Conservation (phyloP, 352 stramenopile species). For the Phytopythium mirpurense region DNA sequence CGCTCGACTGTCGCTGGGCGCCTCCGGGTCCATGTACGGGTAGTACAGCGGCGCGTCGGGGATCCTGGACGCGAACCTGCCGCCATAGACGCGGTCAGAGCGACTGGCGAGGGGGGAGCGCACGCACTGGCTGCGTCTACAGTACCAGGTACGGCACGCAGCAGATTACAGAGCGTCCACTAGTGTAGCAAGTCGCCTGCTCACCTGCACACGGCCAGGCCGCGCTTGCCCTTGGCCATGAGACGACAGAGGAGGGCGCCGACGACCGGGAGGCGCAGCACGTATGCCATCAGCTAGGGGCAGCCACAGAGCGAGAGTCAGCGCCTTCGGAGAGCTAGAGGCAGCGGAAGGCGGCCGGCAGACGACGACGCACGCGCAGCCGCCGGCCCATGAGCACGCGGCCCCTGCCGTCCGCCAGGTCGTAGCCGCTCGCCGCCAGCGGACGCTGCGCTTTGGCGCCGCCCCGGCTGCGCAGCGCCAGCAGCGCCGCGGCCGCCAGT, state of each 20-base stretch:
- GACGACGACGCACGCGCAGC: slow-evolving; percentile 1
- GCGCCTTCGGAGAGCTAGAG: not conserved
- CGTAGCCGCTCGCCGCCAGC: not conserved
- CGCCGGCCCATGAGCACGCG: slow-evolving; percentile 2
- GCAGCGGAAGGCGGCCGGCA: not conserved
- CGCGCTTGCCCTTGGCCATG: slow-evolving; percentile 53
- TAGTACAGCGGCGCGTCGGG: slow-evolving; percentile 79
- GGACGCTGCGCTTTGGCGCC: no score
- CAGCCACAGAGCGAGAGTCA: not conserved
- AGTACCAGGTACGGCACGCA: no score
- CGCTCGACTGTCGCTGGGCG: slow-evolving; percentile 12
- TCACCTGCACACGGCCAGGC: slow-evolving; percentile 48
- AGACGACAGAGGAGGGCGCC: slow-evolving; percentile 39
- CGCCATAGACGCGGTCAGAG: slow-evolving; percentile 1
- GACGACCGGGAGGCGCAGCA: slow-evolving; percentile 43
- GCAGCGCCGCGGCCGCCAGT: slow-evolving; percentile 4
- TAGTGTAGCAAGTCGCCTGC: no score
- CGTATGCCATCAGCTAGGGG: slow-evolving; percentile 27
- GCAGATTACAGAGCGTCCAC: not conserved
- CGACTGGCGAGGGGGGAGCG: no score
- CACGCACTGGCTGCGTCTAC: no score
- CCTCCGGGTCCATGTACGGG: slow-evolving; percentile 51
- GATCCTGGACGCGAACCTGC: slow-evolving; percentile 50
- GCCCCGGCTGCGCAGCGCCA: not conserved
- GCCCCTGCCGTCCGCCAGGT: slow-evolving; percentile 6